phyloP scores from a whole-genome alignment of 2,329 filamentous ascomycete species.

The Microdochium trichocladiopsis region DNA sequence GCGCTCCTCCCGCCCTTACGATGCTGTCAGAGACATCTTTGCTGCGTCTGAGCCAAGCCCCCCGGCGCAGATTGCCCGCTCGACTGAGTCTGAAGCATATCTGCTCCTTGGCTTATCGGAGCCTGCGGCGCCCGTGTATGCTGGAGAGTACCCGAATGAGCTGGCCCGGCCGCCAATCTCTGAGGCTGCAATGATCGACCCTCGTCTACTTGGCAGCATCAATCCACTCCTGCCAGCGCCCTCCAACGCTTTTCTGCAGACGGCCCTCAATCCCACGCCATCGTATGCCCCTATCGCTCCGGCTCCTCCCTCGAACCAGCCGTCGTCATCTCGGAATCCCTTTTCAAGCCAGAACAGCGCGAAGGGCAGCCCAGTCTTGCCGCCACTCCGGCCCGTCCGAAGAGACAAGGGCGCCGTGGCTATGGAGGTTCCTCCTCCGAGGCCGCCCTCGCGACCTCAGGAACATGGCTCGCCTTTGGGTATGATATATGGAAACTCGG shows the following conservation, averaged over 20 bases:
- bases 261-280: conserved; percentile 25
- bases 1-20: conserved; percentile 29
- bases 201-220: conserved; percentile 13
- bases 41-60: conserved; percentile 19
- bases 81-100: conserved; percentile 12
- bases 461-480: conserved; percentile 18
- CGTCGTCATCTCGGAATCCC: conserved; percentile 18
- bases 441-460: conserved; percentile 10
- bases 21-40: conserved; percentile 36
- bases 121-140: background rate
- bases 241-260: conserved; percentile 26
- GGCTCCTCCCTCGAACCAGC: conserved; percentile 10
- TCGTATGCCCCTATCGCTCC: conserved; percentile 19
- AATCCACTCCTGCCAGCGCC: conserved; percentile 10
- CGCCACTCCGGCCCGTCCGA: conserved; percentile 23
- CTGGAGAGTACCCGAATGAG: background rate
- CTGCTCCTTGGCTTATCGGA: conserved; percentile 17
- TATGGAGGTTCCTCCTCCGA: conserved; percentile 5
- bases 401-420: conserved; percentile 13
- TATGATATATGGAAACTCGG: conserved; percentile 24
- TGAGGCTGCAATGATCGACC: conserved; percentile 18
- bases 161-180: background rate
- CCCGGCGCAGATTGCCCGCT: conserved; percentile 8
- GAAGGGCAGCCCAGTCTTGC: conserved; percentile 25
- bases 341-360: conserved; percentile 20